These are phyloP conservation scores for Evansstolkia leycettana DNA, from an alignment of 495 filamentous ascomycete genomes.

Conservation along the genomic window DNA sequence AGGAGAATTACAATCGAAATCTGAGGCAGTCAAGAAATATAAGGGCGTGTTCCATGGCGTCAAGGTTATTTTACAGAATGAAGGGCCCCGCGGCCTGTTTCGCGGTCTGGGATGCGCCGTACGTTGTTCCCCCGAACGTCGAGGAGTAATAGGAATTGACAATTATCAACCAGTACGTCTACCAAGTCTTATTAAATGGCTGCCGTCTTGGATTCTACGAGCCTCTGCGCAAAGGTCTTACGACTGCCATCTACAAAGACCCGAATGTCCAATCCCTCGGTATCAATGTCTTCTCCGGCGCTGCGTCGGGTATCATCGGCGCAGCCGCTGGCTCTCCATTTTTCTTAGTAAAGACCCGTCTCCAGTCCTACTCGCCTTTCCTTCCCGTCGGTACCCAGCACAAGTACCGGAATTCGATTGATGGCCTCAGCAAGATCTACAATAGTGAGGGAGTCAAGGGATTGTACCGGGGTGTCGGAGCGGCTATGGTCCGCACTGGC, in stretches of 20 bases:
- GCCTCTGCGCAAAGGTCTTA: slow-evolving; percentile 62
- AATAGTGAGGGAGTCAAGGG: slow-evolving; percentile 63
- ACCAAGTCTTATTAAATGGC: slow-evolving; percentile 93
- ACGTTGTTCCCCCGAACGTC: slow-evolving; percentile 11
- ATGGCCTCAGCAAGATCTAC: slow-evolving; percentile 74
- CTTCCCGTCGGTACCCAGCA: slow-evolving; percentile 94
- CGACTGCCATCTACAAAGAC: slow-evolving; percentile 57
- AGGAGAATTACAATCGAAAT: slow-evolving; percentile 83
- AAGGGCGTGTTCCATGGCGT: slow-evolving; percentile 88
- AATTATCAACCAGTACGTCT: slow-evolving; percentile 55
- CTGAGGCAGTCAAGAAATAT: slow-evolving; percentile 74
- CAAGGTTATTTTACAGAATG: slow-evolving; percentile 80
- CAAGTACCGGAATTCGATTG: slow-evolving; percentile 71
- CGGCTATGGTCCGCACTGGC: slow-evolving; percentile 94
- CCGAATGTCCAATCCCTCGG: slow-evolving; percentile 63
- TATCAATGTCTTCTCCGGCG: slow-evolving; percentile 88
- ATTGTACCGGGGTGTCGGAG: slow-evolving; percentile 77
- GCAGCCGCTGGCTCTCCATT: slow-evolving; percentile 88
- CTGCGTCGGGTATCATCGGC: slow-evolving; percentile 76
- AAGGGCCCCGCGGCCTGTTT: slow-evolving; percentile 76
- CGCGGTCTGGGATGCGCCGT: slow-evolving; percentile 82
- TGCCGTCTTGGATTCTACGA: slow-evolving; percentile 98
- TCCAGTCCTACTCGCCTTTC: slow-evolving; percentile 91
- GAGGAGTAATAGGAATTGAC: not conserved
- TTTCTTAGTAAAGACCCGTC: slow-evolving; percentile 94